phyloP scores from a whole-genome alignment of 495 filamentous ascomycete genomes.

The Xylaria grammica region DNA sequence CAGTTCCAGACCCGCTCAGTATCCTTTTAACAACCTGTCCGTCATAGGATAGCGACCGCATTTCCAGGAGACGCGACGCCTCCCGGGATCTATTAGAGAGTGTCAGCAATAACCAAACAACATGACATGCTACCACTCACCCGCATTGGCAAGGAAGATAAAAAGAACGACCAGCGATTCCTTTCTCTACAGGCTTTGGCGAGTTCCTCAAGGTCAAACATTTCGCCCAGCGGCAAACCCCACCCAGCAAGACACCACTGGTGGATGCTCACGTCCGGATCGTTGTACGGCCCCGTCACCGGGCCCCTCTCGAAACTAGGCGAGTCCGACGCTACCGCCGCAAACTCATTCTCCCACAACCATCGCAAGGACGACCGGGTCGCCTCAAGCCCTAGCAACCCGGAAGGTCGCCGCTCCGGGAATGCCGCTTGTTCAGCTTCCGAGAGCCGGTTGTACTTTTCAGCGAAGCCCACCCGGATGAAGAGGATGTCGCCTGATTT shows the following conservation, averaged over 20 bases:
- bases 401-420: constrained; percentile 34
- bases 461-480: constrained; percentile 56
- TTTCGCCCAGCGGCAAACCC: constrained; percentile 64
- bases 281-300: constrained; percentile 25
- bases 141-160: constrained; percentile 61
- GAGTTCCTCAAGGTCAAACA: constrained; percentile 62
- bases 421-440: constrained; percentile 37
- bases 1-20: no score
- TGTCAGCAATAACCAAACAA: no score
- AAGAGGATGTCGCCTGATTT: constrained; percentile 61
- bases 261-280: constrained; percentile 20
- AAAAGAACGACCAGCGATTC: constrained; percentile 57
- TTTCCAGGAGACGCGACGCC: no score
- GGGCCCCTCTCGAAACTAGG: constrained; percentile 55
- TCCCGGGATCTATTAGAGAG: no score
- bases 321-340: constrained; percentile 57
- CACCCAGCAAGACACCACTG: constrained; percentile 60
- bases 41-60: no score
- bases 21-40: no score
- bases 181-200: constrained; percentile 48
- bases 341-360: constrained; percentile 57
- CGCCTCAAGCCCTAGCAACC: constrained; percentile 53
- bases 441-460: constrained; percentile 45
- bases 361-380: constrained; percentile 50
- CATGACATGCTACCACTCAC: constrained; percentile 32